Evolutionary conservation across 2,329 filamentous ascomycete species (phyloP), one percentile per base, ranked within the genome.

Genomic region (Fusarium ambrosium): DNA sequence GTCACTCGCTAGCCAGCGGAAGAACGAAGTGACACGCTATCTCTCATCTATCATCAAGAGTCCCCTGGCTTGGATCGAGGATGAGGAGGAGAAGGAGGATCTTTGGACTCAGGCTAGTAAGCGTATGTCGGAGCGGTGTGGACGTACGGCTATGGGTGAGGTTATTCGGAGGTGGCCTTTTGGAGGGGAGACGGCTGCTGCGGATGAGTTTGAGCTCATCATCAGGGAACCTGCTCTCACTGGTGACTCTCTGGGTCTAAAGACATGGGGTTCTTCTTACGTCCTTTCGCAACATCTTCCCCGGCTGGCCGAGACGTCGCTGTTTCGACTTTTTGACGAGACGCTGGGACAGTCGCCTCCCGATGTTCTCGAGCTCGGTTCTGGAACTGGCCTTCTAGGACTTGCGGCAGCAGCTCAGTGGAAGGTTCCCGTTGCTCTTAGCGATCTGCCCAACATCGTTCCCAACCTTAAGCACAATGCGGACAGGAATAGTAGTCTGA

Each of bases 191-290:
- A 75, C 65, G 18, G 56, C 70, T 13, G 69, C 77, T 4, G 78
- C 81, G 29, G 82, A 85, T 29, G 75, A 83, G 2, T 88, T 95
- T 75, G 88, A 92, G 55, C 86, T 99, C 61, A 88, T 89, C 39
- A 91, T 99, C 43, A 89, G 94, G 66, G 97, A 99, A 81, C 97
- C 97, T 2, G 92, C 95, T 1, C 86, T 98, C 66, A 97, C 94
- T 0, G 93, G 93, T 8, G 96, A 98, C 82, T 93, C 94, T 69
- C 87, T 98, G 20, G 97, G 97, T 2, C 88, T 97, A 81, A 98
- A 99, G 83, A 99, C 97, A 0, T 98, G 97, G 97, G 94, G 94
- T 1, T 96, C 95, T 0, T 96, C 95, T 0, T 97, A 95, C 79
- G 89, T 97, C 3, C 90, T 98, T 6, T 93, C 96, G 0, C 92